These are phyloP conservation scores for Beauveria scarabaeidicola DNA, from an alignment of 2,329 filamentous ascomycete genomes.

Conservation along the genomic window DNA sequence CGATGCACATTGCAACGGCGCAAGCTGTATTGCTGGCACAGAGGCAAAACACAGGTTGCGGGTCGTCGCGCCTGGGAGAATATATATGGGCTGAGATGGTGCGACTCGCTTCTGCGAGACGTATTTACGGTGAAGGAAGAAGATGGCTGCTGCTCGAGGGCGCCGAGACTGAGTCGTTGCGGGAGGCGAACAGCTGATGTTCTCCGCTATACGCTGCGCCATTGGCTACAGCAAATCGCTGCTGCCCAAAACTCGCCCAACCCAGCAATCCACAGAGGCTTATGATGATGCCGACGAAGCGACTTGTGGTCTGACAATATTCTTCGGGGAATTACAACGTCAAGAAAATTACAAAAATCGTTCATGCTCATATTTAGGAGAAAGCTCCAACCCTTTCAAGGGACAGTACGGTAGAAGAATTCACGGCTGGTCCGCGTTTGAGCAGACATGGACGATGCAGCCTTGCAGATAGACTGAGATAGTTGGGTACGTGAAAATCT, in stretches of 20 bases:
- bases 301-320: too few species aligned
- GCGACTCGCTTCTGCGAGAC: background rate
- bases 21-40: constrained; percentile 40
- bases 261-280: background rate
- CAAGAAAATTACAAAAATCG: background rate
- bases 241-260: constrained; percentile 7
- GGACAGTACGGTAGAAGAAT: background rate
- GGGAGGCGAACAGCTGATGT: background rate
- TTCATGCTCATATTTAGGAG: too few species aligned
- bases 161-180: background rate
- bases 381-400: background rate
- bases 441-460: background rate
- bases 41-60: background rate
- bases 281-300: background rate
- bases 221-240: constrained; percentile 2
- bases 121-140: background rate
- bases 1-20: constrained; percentile 70
- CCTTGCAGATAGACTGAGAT: background rate
- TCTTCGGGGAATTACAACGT: background rate
- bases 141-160: background rate
- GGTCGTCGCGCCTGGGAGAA: background rate
- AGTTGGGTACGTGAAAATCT: too few species aligned
- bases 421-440: background rate
- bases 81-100: background rate
- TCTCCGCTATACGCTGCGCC: constrained; percentile 2